Conservation (phyloP, 441 rosid genomes). For the Erysimum cheiri region DNA sequence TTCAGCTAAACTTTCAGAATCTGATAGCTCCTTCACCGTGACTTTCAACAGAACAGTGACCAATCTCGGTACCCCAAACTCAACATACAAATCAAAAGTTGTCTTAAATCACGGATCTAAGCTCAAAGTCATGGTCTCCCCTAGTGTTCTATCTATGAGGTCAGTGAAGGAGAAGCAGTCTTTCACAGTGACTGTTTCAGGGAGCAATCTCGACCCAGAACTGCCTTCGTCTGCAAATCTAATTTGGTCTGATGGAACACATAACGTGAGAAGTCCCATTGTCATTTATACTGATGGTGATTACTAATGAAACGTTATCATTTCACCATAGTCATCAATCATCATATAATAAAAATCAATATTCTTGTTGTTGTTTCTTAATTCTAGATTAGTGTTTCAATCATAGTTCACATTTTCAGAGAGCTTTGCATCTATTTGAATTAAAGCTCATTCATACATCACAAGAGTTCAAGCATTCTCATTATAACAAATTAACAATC, state of each 20-base stretch:
- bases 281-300: slow-evolving; percentile 30
- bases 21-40: slow-evolving; percentile 28
- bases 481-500: too few species aligned
- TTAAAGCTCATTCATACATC: too few species aligned
- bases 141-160: slow-evolving; percentile 46
- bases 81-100: slow-evolving; percentile 47
- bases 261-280: slow-evolving; percentile 50
- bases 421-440: too few species aligned
- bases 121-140: slow-evolving; percentile 43
- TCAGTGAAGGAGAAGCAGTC: slow-evolving; percentile 46
- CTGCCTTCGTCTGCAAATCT: slow-evolving; percentile 42
- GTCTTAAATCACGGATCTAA: background rate
- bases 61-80: slow-evolving; percentile 40
- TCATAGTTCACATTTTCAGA: too few species aligned
- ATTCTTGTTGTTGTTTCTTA: too few species aligned
- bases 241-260: slow-evolving; percentile 53
- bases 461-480: too few species aligned
- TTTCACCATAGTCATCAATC: too few species aligned
- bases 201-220: background rate
- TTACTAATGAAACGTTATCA: too few species aligned
- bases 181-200: slow-evolving; percentile 45
- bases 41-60: slow-evolving; percentile 24
- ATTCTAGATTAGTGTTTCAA: too few species aligned
- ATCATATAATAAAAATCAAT: too few species aligned
- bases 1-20: background rate